Percentiles rank a stretch among this genome's conserved stretches.
phyloP scores from a whole-genome alignment of 805 yeast genomes.

The Wickerhamiella cacticola region DNA sequence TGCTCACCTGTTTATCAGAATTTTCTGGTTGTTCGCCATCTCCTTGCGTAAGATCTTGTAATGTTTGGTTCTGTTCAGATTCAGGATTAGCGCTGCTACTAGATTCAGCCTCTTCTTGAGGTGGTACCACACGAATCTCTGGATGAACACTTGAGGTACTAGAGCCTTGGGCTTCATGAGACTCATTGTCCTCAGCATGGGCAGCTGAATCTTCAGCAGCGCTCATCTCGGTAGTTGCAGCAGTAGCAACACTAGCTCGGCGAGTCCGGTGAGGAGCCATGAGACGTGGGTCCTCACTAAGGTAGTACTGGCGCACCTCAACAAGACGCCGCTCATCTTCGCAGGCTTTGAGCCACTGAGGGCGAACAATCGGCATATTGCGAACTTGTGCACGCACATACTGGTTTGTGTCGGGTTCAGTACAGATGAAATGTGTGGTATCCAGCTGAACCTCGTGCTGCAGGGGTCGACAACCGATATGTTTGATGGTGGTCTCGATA shows the following conservation, averaged over 20 bases:
- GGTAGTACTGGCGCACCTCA: constrained; percentile 69
- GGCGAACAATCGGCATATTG: constrained; percentile 88
- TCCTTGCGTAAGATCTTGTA: neutral
- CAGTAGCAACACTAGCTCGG: constrained; percentile 10
- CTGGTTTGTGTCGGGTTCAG: constrained; percentile 59
- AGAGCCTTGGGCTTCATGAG: neutral
- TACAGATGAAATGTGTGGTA: constrained; percentile 86
- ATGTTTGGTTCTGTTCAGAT: neutral
- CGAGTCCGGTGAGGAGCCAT: constrained; percentile 19
- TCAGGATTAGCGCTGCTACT: neutral
- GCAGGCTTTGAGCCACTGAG: constrained; percentile 95
- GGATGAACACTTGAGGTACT: neutral
- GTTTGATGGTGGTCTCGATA: constrained; percentile 45
- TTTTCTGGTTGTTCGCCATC: too few species aligned
- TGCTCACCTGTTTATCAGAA: neutral
- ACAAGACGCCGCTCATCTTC: constrained; percentile 78
- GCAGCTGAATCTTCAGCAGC: neutral
- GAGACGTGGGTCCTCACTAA: constrained; percentile 29
- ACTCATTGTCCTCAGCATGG: neutral
- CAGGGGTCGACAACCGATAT: constrained; percentile 75
- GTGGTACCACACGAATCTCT: neutral
- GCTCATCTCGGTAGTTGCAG: constrained; percentile 5
- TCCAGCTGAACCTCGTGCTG: constrained; percentile 68
- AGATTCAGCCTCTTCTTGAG: neutral
- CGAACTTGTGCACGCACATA: constrained; percentile 66